Conservation (phyloP, 2,329 filamentous ascomycete species). For the Pseudopyrenochaeta lycopersici region DNA sequence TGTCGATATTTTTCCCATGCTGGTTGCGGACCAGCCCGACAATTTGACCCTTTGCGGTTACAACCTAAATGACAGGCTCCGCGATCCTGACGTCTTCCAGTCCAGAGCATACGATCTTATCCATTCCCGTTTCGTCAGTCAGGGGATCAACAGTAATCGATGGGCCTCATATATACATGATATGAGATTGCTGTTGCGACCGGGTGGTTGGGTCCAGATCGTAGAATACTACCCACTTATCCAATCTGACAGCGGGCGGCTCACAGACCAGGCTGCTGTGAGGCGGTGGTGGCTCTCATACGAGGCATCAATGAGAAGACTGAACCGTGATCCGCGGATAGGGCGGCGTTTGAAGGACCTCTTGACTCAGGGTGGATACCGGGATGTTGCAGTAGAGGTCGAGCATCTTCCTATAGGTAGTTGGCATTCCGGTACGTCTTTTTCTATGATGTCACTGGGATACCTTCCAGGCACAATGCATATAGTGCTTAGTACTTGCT, state of each 20-base stretch:
- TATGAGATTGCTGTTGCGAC: conserved; percentile 74
- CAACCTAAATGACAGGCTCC: conserved; percentile 52
- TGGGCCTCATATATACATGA: conserved; percentile 82
- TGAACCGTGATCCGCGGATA: conserved; percentile 46
- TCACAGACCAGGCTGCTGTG: conserved; percentile 62
- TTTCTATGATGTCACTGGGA: neutral
- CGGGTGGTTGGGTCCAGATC: conserved; percentile 86
- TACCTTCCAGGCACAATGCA: neutral
- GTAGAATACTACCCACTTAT: conserved; percentile 87
- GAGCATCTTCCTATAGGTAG: conserved; percentile 48
- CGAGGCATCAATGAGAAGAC: conserved; percentile 41
- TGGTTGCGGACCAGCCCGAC: conserved; percentile 46
- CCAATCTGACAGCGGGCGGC: conserved; percentile 84
- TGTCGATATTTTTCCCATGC: conserved; percentile 49
- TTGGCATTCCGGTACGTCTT: conserved; percentile 46
- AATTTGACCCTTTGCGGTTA: conserved; percentile 46
- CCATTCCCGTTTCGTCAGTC: conserved; percentile 77
- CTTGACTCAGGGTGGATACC: conserved; percentile 41
- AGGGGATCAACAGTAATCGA: conserved; percentile 74
- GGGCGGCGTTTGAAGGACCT: conserved; percentile 39
- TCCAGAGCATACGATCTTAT: conserved; percentile 81
- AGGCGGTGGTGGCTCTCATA: conserved; percentile 49
- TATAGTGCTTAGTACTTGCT: neutral
- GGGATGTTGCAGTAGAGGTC: conserved; percentile 39
- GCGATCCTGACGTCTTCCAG: conserved; percentile 60